Evolutionary conservation across 768 basidiomycete genomes (phyloP).

Genomic region (Gymnopilus dilepis): DNA sequence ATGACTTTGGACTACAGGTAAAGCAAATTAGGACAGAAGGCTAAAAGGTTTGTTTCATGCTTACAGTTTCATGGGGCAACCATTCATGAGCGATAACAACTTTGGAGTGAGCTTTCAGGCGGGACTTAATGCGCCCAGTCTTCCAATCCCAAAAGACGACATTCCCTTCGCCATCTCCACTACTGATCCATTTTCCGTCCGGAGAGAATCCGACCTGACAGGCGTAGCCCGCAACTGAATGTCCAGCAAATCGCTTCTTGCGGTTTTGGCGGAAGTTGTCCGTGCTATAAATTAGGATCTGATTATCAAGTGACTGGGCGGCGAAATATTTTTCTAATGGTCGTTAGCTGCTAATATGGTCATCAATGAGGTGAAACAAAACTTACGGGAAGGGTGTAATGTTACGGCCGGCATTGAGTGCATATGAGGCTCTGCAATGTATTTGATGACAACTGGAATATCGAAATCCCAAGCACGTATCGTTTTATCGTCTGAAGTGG

Average conservation of each 20-base stretch:
- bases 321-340: conserved; percentile 90
- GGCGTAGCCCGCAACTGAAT: conserved; percentile 96
- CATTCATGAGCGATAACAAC: conserved; percentile 99
- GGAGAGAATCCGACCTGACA: conserved; percentile 98
- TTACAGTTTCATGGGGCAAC: conserved; percentile 95
- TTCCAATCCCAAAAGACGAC: conserved; percentile 99
- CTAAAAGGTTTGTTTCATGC: conserved; percentile 51
- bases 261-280: conserved; percentile 99
- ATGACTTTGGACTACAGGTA: conserved; percentile 86
- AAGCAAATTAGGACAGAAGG: conserved; percentile 25
- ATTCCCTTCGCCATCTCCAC: conserved; percentile 94
- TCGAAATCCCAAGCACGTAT: conserved; percentile 99
- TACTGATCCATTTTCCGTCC: conserved; percentile 98
- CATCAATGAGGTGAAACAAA: conserved; percentile 16
- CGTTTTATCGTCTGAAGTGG: conserved; percentile 98
- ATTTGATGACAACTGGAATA: conserved; percentile 99
- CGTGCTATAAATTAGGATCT: conserved; percentile 95
- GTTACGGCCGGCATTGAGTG: conserved; percentile 99
- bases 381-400: conserved; percentile 91
- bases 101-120: conserved; percentile 88
- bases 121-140: conserved; percentile 92
- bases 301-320: conserved; percentile 97
- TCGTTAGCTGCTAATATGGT: conserved; percentile 17
- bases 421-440: conserved; percentile 99
- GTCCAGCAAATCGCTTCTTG: conserved; percentile 98